A percentile compares a stretch with the other conserved stretches of the same genome.
Conservation (phyloP, 495 filamentous ascomycete genomes). For the Barbatosphaeria neglecta region DNA sequence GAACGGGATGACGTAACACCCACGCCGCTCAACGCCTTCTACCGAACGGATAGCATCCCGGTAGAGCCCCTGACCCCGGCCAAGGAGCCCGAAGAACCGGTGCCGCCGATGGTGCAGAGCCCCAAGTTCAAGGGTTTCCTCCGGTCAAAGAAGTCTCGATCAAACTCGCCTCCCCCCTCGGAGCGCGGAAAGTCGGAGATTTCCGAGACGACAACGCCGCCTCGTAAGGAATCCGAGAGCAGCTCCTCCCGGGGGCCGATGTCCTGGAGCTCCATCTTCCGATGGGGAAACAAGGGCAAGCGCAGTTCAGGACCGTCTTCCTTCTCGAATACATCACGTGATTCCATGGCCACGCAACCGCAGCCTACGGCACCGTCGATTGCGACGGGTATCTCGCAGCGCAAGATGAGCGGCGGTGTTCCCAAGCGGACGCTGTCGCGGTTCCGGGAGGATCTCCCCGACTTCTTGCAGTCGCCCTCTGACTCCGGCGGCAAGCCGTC, state of each 20-base stretch:
- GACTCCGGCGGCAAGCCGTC: constrained; percentile 74
- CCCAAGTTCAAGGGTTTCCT: constrained; percentile 17
- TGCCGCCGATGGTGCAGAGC: constrained; percentile 6
- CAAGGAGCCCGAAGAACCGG: constrained; percentile 1
- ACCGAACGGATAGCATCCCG: constrained; percentile 22
- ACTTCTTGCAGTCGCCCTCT: constrained; percentile 68
- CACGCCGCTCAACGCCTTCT: constrained; percentile 18
- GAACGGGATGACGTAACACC: constrained; percentile 4
- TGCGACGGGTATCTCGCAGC: constrained; percentile 19
- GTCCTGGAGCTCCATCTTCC: constrained; percentile 64
- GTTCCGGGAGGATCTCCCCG: constrained; percentile 87
- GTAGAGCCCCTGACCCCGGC: constrained; percentile 1
- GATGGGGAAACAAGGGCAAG: constrained; percentile 49
- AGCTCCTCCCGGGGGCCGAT: constrained; percentile 26
- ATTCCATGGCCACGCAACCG: constrained; percentile 43
- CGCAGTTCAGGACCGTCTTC: constrained; percentile 46
- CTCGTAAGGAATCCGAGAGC: constrained; percentile 26
- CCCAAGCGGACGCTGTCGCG: constrained; percentile 75
- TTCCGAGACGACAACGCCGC: constrained; percentile 19
- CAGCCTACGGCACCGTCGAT: constrained; percentile 21
- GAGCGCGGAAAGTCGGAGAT: constrained; percentile 19
- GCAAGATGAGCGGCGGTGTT: constrained; percentile 21
- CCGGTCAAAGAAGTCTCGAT: constrained; percentile 24
- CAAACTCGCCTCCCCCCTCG: constrained; percentile 24
- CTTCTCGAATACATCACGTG: constrained; percentile 77